Evolutionary conservation across 208 protist genomes (phyloP).

Genomic region (Porcisia hertigi): DNA sequence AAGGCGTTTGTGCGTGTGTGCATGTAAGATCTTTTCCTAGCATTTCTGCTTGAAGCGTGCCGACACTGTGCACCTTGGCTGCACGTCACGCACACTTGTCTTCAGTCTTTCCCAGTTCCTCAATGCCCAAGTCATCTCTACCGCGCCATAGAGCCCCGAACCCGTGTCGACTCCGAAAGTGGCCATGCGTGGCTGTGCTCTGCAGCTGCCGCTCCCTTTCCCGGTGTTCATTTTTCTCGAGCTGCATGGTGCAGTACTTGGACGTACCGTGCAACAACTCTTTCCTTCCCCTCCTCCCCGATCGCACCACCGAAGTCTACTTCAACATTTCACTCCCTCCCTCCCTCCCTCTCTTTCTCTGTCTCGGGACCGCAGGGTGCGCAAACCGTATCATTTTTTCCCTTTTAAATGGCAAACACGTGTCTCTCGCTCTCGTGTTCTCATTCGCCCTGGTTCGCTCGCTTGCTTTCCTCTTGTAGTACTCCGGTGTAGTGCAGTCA

Average conservation of each 20-base stretch:
- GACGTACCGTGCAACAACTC: background rate
- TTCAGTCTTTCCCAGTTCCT: background rate
- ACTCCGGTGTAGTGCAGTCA: background rate
- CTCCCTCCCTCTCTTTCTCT: background rate
- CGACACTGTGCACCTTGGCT: no score
- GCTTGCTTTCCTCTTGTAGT: background rate
- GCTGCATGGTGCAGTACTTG: background rate
- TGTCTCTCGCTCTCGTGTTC: background rate
- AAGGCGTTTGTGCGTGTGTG: background rate
- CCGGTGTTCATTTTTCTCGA: background rate
- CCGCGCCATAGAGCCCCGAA: background rate
- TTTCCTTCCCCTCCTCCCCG: background rate
- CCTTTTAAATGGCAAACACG: no score
- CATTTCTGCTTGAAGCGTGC: background rate
- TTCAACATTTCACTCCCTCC: background rate
- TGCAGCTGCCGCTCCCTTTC: background rate
- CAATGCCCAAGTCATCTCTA: no score
- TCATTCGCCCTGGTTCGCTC: background rate
- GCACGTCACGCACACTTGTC: background rate
- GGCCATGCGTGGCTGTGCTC: background rate
- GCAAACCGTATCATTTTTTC: no score
- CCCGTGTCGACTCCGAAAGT: background rate
- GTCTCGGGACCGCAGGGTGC: no score
- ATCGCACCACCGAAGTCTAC: background rate
- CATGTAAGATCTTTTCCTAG: background rate